Evolutionary conservation across 108 stramenopile genomes (phyloP).

Genomic region (Ochromonas danica): DNA sequence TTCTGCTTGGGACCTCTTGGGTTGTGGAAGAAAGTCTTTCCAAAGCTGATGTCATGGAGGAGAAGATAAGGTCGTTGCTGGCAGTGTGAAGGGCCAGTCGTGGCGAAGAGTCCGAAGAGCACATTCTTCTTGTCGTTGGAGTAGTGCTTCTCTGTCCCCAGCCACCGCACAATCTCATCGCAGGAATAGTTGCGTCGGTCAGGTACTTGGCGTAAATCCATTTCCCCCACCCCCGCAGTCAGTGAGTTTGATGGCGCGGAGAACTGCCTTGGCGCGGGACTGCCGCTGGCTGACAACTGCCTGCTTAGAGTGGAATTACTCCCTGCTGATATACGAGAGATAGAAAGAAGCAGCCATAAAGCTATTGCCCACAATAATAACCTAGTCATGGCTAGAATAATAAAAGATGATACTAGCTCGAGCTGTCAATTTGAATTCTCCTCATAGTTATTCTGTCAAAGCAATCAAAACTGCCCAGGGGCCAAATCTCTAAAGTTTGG

Average conservation of each 20-base stretch:
- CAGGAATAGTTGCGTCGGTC: slow-evolving; percentile 4
- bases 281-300: no score
- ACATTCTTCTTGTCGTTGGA: slow-evolving; percentile 23
- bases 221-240: neutral
- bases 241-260: no score
- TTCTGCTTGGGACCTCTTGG: neutral
- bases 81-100: neutral
- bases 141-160: slow-evolving; percentile 35
- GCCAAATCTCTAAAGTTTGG: no score
- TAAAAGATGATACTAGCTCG: no score
- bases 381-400: no score
- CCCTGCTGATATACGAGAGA: neutral
- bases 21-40: neutral
- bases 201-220: neutral
- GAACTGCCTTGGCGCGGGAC: no score
- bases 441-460: no score
- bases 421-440: no score
- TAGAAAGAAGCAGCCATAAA: neutral
- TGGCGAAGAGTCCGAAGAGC: neutral
- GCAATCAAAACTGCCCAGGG: no score
- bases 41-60: neutral
- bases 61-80: neutral
- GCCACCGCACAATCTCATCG: slow-evolving; percentile 12
- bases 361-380: neutral
- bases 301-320: no score